Evolutionary conservation across 208 protist genomes (phyloP).

Genomic region (Novymonas esmeraldas): DNA sequence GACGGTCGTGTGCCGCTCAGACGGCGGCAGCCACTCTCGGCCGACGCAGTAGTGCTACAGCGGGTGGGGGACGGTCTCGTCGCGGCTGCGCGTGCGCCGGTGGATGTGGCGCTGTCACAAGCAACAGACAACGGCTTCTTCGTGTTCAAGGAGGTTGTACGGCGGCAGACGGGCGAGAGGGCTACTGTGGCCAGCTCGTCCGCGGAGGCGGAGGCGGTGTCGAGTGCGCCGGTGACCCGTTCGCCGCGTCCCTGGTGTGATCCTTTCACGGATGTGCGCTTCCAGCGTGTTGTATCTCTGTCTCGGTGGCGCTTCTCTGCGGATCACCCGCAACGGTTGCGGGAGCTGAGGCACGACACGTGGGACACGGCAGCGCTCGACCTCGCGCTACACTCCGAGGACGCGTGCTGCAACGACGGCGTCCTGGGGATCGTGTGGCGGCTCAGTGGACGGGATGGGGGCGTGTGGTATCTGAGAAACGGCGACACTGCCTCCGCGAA

Average conservation of each 20-base stretch:
- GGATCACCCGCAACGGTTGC: conserved; percentile 9
- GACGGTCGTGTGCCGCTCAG: conserved; percentile 42
- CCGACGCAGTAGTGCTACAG: conserved; percentile 40
- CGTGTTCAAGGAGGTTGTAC: conserved; percentile 45
- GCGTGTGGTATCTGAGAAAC: conserved; percentile 8
- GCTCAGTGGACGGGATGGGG: conserved; percentile 11
- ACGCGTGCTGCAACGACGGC: conserved; percentile 29
- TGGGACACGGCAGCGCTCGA: conserved; percentile 14
- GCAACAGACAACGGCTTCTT: conserved; percentile 56
- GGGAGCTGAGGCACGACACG: conserved; percentile 4
- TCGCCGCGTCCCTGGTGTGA: not conserved
- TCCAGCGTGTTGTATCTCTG: conserved; percentile 15
- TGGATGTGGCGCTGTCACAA: conserved; percentile 32
- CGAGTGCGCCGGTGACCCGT: too few species aligned
- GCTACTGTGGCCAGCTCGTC: not conserved
- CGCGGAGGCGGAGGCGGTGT: too few species aligned
- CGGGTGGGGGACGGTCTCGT: conserved; percentile 20
- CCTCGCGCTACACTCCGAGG: conserved; percentile 4
- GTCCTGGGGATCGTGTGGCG: conserved; percentile 23
- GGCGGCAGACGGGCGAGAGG: not conserved
- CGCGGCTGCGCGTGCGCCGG: not conserved
- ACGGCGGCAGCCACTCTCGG: conserved; percentile 34
- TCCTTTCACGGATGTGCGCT: conserved; percentile 20
- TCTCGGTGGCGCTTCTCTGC: conserved; percentile 16
- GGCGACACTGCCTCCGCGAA: not conserved